A percentile compares a stretch with the other conserved stretches of the same genome.
Evolutionary conservation across 192 early-diverging fungal genomes (phyloP).

Genomic region (Coemansia javaensis): DNA sequence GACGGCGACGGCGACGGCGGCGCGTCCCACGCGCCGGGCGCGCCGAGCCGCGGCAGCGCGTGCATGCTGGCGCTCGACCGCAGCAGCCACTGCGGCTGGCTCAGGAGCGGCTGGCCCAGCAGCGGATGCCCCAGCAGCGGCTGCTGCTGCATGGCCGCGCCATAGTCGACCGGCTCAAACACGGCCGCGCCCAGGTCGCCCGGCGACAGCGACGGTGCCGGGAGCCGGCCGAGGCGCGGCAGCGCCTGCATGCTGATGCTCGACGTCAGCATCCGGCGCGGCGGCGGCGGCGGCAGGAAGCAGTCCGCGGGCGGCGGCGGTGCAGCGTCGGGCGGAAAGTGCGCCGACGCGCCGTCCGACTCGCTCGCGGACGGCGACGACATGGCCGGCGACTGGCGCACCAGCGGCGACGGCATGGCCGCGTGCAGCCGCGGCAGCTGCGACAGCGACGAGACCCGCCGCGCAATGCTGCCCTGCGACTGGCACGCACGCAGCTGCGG

Average conservation of each 20-base stretch:
- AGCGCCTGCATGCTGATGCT: constrained; percentile 40
- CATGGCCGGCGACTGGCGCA: constrained; percentile 20
- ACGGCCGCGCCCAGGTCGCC: constrained; percentile 1
- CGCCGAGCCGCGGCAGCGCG: constrained; percentile 30
- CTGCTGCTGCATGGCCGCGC: not conserved
- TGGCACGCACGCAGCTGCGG: constrained; percentile 25
- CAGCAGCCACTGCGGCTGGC: constrained; percentile 3
- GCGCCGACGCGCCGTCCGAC: constrained; percentile 3
- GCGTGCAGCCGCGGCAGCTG: constrained; percentile 31
- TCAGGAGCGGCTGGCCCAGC: constrained; percentile 6
- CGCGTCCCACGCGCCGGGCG: constrained; percentile 23
- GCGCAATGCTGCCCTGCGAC: constrained; percentile 23
- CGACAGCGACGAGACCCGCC: constrained; percentile 40
- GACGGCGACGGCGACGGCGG: not conserved
- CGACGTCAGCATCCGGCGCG: constrained; percentile 12
- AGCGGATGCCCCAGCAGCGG: not conserved
- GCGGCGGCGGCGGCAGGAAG: too few species aligned
- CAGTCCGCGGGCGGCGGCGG: too few species aligned
- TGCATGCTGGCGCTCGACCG: constrained; percentile 50
- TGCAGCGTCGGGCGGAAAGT: too few species aligned
- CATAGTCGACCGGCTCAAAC: not conserved
- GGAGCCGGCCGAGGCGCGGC: constrained; percentile 17
- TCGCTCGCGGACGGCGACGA: constrained; percentile 24
- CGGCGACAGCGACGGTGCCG: constrained; percentile 6
- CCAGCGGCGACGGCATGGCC: constrained; percentile 13